These are phyloP conservation scores for Xylaria hypoxylon DNA, from an alignment of 2,329 filamentous ascomycete species.

Conservation along the genomic window DNA sequence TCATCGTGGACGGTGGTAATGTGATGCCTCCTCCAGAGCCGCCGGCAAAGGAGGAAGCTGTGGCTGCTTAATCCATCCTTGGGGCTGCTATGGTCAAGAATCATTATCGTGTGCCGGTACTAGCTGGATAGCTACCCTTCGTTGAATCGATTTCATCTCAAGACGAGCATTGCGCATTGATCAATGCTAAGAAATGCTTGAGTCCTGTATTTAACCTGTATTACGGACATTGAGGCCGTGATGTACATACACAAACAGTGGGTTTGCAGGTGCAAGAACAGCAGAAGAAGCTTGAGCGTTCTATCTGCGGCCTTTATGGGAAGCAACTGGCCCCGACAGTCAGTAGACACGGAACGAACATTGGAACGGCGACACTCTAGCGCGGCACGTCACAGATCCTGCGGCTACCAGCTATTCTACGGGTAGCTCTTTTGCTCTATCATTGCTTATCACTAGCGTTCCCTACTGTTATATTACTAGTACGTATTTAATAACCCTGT, in stretches of 20 bases:
- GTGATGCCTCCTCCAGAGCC: slow-evolving; percentile 43
- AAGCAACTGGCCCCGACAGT: background rate
- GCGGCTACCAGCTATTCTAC: background rate
- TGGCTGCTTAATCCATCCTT: slow-evolving; percentile 3
- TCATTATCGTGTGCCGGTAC: background rate
- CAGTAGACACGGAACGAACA: background rate
- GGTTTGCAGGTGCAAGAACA: background rate
- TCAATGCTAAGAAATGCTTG: background rate
- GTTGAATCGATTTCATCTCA: background rate
- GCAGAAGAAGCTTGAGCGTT: background rate
- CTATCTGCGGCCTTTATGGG: slow-evolving; percentile 14
- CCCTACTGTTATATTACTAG: slow-evolving; percentile 10
- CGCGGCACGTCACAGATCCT: background rate
- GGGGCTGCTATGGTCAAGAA: background rate
- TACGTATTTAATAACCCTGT: slow-evolving; percentile 21
- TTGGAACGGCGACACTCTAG: background rate
- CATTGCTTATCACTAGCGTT: slow-evolving; percentile 10
- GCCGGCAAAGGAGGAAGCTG: slow-evolving; percentile 13
- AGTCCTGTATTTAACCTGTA: background rate
- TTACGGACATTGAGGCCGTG: background rate
- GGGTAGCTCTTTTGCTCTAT: background rate
- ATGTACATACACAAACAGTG: background rate
- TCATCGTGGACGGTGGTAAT: slow-evolving; percentile 73
- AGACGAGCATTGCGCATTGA: slow-evolving; percentile 3
- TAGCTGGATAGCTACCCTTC: background rate